Conservation (phyloP, 352 stramenopile genomes). For the Pythium rhizo-oryzae region DNA sequence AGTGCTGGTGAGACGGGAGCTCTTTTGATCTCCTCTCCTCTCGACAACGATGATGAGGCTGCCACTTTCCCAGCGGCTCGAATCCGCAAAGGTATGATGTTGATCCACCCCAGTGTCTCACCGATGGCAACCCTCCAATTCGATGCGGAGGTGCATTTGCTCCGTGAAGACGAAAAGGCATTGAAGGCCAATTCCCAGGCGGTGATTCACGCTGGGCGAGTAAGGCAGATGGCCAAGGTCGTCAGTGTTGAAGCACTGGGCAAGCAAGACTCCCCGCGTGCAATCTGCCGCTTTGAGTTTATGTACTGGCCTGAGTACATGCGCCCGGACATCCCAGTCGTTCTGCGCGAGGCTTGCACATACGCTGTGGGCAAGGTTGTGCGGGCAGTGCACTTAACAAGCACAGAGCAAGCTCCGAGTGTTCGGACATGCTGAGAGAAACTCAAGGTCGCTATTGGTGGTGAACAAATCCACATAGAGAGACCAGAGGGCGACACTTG, state of each 20-base stretch:
- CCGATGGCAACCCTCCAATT: slow-evolving; percentile 72
- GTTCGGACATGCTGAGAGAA: slow-evolving; percentile 42
- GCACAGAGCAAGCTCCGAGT: slow-evolving; percentile 37
- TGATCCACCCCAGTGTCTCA: slow-evolving; percentile 65
- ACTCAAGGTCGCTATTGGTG: background rate
- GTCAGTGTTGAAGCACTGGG: slow-evolving; percentile 42
- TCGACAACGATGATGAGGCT: background rate
- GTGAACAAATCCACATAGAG: background rate
- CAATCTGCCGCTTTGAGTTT: slow-evolving; percentile 82
- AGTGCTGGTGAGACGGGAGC: slow-evolving; percentile 73
- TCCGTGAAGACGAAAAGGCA: slow-evolving; percentile 44
- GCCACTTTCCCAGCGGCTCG: slow-evolving; percentile 19
- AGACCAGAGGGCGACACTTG: background rate
- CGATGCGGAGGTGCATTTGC: slow-evolving; percentile 75
- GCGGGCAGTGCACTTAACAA: slow-evolving; percentile 52
- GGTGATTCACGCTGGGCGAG: slow-evolving; percentile 80
- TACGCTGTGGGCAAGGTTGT: slow-evolving; percentile 77
- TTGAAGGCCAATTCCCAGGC: slow-evolving; percentile 80
- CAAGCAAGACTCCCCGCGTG: slow-evolving; percentile 28
- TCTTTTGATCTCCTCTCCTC: slow-evolving; percentile 43
- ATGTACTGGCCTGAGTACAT: slow-evolving; percentile 89
- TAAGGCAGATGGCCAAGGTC: slow-evolving; percentile 83
- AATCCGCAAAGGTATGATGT: slow-evolving; percentile 73
- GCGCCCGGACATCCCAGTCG: slow-evolving; percentile 72
- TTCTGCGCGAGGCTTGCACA: slow-evolving; percentile 63